Percentiles rank a stretch among this genome's conserved stretches.
These are phyloP conservation scores for Tarenaya hassleriana DNA, from an alignment of 345 rosid genomes.

Conservation along the genomic window DNA sequence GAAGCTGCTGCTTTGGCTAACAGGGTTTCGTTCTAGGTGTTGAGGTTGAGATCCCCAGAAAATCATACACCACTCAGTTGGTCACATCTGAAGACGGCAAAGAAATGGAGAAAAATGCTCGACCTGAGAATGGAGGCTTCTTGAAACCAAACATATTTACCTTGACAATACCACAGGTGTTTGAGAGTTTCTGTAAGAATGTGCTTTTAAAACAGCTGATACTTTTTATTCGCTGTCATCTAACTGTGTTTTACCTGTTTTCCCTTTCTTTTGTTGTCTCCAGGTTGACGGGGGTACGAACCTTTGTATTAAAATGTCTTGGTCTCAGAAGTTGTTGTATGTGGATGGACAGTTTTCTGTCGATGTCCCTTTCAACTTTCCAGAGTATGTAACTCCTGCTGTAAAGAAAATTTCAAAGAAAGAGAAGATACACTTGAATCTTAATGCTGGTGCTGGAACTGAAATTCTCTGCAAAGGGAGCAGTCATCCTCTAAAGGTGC, in stretches of 20 bases:
- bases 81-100: conserved; percentile 35
- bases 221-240: background rate
- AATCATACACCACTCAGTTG: conserved; percentile 50
- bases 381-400: conserved; percentile 75
- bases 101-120: conserved; percentile 36
- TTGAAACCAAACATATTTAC: conserved; percentile 67
- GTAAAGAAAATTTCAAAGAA: conserved; percentile 65
- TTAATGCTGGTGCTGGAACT: conserved; percentile 51
- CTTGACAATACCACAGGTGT: conserved; percentile 67
- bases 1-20: conserved; percentile 56
- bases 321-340: conserved; percentile 71
- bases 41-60: conserved; percentile 63
- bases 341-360: conserved; percentile 51
- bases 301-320: conserved; percentile 55
- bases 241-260: background rate
- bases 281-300: conserved; percentile 86
- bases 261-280: conserved; percentile 7
- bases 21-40: conserved; percentile 99
- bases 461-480: conserved; percentile 58
- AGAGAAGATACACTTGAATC: conserved; percentile 68
- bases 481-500: conserved; percentile 87
- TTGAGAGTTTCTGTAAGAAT: background rate
- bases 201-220: background rate
- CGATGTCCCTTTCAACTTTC: conserved; percentile 70
- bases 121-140: conserved; percentile 51